A percentile compares a stretch with the other conserved stretches of the same genome.
Conservation (phyloP, 306 rosid genomes). For the Ammopiptanthus mongolicus region DNA sequence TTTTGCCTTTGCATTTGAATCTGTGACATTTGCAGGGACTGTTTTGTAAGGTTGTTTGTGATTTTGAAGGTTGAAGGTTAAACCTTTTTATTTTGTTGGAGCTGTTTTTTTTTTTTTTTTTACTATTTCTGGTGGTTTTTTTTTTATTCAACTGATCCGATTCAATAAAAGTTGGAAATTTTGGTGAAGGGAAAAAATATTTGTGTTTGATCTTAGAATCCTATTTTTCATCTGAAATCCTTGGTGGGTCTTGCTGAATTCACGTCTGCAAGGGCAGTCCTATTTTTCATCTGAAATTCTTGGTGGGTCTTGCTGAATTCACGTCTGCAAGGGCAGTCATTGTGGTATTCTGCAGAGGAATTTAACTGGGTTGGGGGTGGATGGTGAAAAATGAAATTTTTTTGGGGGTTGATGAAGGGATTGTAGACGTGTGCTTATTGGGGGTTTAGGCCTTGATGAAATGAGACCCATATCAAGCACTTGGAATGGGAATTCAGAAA, state of each 20-base stretch:
- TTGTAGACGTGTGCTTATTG: slow-evolving; percentile 35
- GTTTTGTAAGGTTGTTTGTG: not conserved
- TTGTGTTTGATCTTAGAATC: slow-evolving; percentile 20
- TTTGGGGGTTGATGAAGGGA: slow-evolving; percentile 24
- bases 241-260: slow-evolving; percentile 35
- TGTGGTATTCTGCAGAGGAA: slow-evolving; percentile 15
- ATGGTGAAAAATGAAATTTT: slow-evolving; percentile 5
- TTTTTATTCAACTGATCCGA: slow-evolving; percentile 23
- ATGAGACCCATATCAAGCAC: slow-evolving; percentile 47
- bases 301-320: slow-evolving; percentile 33
- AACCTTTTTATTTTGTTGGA: not conserved
- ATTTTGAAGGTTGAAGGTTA: slow-evolving; percentile 20
- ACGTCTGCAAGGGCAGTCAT: not conserved
- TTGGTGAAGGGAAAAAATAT: not conserved
- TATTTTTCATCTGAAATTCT: slow-evolving; percentile 17
- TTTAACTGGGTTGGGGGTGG: slow-evolving; percentile 36
- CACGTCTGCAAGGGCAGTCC: not conserved
- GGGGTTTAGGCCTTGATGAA: slow-evolving; percentile 47
- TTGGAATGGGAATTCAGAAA: slow-evolving; percentile 41
- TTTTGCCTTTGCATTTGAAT: slow-evolving; percentile 12
- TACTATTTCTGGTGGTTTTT: slow-evolving; percentile 12
- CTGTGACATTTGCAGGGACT: not conserved
- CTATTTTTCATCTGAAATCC: slow-evolving; percentile 14
- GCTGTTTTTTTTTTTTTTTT: not conserved
- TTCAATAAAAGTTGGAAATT: slow-evolving; percentile 23